phyloP scores from a whole-genome alignment of 768 basidiomycete species.

The Trametes cinnabarina region DNA sequence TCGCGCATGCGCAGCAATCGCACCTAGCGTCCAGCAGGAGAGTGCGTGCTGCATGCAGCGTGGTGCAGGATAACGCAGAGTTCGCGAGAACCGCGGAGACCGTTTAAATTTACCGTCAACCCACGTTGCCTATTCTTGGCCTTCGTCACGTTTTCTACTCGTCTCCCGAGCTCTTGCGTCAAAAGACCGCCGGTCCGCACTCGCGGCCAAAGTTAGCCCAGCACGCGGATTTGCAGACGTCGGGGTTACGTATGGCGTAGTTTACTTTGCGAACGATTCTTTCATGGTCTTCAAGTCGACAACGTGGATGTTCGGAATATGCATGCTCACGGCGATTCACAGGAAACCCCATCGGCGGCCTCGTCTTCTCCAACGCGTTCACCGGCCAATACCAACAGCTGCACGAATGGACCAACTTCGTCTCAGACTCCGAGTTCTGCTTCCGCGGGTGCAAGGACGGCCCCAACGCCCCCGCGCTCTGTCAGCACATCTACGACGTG shows the following conservation, averaged over 20 bases:
- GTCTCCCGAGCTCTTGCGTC: background rate
- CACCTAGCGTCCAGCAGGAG: too few species aligned
- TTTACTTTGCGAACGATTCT: too few species aligned
- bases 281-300: too few species aligned
- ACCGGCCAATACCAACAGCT: constrained; percentile 50
- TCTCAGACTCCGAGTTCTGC: constrained; percentile 62
- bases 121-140: background rate
- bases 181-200: too few species aligned
- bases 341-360: constrained; percentile 62
- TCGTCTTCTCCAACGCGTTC: constrained; percentile 75
- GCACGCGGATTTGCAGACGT: too few species aligned
- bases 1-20: too few species aligned
- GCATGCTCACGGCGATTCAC: background rate
- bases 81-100: too few species aligned
- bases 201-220: too few species aligned
- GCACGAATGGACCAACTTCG: constrained; percentile 76
- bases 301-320: background rate
- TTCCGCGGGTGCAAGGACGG: constrained; percentile 65
- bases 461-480: constrained; percentile 50
- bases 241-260: too few species aligned
- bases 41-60: too few species aligned
- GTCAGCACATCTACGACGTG: constrained; percentile 57
- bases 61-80: too few species aligned
- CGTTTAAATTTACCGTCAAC: too few species aligned
- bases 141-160: background rate